phyloP scores from a whole-genome alignment of 495 filamentous ascomycete genomes.

The Penicillium verhagenii region DNA sequence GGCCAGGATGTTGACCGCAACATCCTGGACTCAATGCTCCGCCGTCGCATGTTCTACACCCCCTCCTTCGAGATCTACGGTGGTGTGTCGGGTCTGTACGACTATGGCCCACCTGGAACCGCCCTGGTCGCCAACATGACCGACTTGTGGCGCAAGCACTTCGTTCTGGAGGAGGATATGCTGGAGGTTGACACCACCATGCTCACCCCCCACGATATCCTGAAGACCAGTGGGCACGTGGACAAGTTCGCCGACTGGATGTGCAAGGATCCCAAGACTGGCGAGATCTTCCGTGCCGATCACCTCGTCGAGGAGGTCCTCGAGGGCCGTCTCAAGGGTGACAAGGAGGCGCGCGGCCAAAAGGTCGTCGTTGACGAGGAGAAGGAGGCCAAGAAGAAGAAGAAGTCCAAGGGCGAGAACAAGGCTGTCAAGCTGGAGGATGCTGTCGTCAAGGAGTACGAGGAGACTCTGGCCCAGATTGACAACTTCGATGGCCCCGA shows the following conservation, averaged over 20 bases:
- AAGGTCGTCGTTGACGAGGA: slow-evolving; percentile 64
- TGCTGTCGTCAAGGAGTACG: slow-evolving; percentile 62
- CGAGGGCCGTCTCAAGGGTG: slow-evolving; percentile 75
- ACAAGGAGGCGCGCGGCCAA: slow-evolving; percentile 74
- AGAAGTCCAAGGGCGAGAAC: slow-evolving; percentile 52
- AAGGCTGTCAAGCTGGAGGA: slow-evolving; percentile 65
- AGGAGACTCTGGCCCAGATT: slow-evolving; percentile 67
- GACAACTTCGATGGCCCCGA: slow-evolving; percentile 69
- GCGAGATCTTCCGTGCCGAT: slow-evolving; percentile 93
- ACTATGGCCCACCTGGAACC: slow-evolving; percentile 82
- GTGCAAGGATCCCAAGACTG: slow-evolving; percentile 97
- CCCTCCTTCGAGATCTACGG: slow-evolving; percentile 94
- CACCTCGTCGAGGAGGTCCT: slow-evolving; percentile 94
- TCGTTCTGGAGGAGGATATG: slow-evolving; percentile 88
- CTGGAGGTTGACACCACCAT: slow-evolving; percentile 84
- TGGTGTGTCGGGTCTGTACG: slow-evolving; percentile 80
- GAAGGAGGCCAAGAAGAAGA: slow-evolving; percentile 66
- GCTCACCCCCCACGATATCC: slow-evolving; percentile 81
- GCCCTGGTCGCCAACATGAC: slow-evolving; percentile 81
- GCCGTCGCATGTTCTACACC: slow-evolving; percentile 88
- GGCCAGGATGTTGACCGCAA: slow-evolving; percentile 84
- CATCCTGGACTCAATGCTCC: slow-evolving; percentile 77
- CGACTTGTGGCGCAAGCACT: slow-evolving; percentile 90
- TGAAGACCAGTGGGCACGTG: slow-evolving; percentile 96
- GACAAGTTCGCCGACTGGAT: slow-evolving; percentile 99